Base-by-base conservation (phyloP, 2,329 filamentous ascomycete species). In the Daldinia sp. region DNA sequence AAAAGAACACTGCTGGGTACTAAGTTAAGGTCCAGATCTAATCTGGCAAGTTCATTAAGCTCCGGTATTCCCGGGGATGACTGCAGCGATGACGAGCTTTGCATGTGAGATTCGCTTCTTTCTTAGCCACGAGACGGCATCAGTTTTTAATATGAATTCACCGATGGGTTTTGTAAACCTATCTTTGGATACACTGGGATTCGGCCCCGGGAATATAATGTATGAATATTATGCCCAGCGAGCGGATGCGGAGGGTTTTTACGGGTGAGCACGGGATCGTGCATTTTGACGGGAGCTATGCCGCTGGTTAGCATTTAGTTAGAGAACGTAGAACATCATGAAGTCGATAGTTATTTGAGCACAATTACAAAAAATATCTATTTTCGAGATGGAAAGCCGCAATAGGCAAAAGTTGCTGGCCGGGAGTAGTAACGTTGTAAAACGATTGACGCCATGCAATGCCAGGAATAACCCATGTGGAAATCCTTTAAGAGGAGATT, bases 41-140 rank as follows among this genome's bases (percentile, higher is more conserved):
- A 58, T 50, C 35, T 65, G 13, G 52, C 50, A 43, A 62, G 61
- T 29, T 53, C 37, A 39, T 37, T 34, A 10, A 62, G 50, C 51
- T 50, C 35, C 10, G 50, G 48, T 34, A 43, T 58, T 45, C 27
- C 59, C n/a, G 54, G 56, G 4, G 58, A 65, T 57, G 61, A 58
- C 27, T 64, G 56, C 23, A 72, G 70, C 45, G 70, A 71, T 25
- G 70, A 72, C 39, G 70, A 72, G 48, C 69, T 72, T 71, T 61
- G 67, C 47, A 58, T 71, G 56, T 66, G 61, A 68, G 43, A 15
- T 13, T 51, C 25, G 39, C 8, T 19, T 3, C 17, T 39, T 55
- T 25, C 4, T 23, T 25, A 45, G 10, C n/a, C 29, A 23, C 11
- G 29, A 45, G 47, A 43, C 15, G 19, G 37, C 51, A 47, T 29